A percentile compares a stretch with the other conserved stretches of the same genome.
phyloP scores from a whole-genome alignment of 345 rosid species.

The Mallotus nudiflorus region DNA sequence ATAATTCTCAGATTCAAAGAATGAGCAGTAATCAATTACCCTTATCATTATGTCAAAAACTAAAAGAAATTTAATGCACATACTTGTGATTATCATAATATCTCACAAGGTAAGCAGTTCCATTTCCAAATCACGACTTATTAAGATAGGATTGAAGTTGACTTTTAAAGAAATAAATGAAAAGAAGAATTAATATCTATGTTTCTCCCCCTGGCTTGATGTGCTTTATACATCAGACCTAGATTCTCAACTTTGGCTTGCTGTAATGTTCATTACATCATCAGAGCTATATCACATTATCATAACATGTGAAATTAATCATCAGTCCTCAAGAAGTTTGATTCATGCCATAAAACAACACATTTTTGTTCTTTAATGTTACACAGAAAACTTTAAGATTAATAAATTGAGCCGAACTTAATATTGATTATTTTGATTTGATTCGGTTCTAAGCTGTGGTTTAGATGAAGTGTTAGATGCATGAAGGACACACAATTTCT shows the following conservation, averaged over 20 bases:
- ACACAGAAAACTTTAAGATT: not conserved
- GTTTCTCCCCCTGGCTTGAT: not conserved
- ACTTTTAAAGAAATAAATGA: not conserved
- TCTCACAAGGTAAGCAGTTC: no score
- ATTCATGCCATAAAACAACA: not conserved
- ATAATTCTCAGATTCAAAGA: no score
- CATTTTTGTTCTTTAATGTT: not conserved
- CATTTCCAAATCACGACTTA: no score
- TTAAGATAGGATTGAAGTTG: no score
- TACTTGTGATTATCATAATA: no score
- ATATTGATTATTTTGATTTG: not conserved
- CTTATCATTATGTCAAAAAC: no score
- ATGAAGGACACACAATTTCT: not conserved
- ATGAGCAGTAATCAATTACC: no score
- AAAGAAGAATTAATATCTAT: not conserved
- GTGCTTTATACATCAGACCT: not conserved
- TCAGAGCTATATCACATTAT: not conserved
- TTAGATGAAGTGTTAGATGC: slow-evolving; percentile 1
- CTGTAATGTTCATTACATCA: not conserved
- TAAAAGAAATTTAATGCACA: no score
- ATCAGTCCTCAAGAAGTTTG: not conserved
- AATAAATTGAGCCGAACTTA: not conserved
- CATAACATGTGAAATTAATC: not conserved
- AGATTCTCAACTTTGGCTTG: not conserved
- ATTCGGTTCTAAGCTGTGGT: not conserved